A percentile compares a stretch with the other conserved stretches of the same genome.
These are phyloP conservation scores for Chalciporus piperatoides DNA, from an alignment of 1,284 basidiomycete genomes.

Conservation along the genomic window DNA sequence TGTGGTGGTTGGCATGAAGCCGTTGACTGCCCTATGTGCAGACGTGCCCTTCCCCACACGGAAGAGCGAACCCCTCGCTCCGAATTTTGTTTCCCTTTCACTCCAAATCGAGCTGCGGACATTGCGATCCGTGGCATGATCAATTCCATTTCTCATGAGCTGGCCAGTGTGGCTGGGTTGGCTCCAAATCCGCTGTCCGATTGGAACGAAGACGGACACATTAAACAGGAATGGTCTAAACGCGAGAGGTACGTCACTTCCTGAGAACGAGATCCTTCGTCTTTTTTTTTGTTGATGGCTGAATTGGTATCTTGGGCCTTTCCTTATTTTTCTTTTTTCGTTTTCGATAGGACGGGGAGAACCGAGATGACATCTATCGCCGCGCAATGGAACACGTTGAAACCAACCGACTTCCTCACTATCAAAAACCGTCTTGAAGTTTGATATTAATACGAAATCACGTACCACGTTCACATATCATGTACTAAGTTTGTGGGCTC, in stretches of 20 bases:
- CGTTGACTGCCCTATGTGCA: slow-evolving; percentile 65
- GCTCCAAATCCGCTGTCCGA: slow-evolving; percentile 29
- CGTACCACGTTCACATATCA: slow-evolving; percentile 23
- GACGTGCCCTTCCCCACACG: slow-evolving; percentile 47
- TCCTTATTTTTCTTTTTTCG: slow-evolving; percentile 4
- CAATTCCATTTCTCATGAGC: slow-evolving; percentile 36
- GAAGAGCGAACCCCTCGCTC: slow-evolving; percentile 48
- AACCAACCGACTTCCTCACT: slow-evolving; percentile 44
- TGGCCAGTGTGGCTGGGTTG: slow-evolving; percentile 2
- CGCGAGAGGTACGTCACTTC: slow-evolving; percentile 42
- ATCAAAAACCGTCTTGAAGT: slow-evolving; percentile 51
- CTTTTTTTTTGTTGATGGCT: slow-evolving; percentile 3
- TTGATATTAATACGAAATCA: slow-evolving; percentile 30
- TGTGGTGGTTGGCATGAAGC: slow-evolving; percentile 64
- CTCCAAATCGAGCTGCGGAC: slow-evolving; percentile 55
- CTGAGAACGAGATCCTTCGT: background rate
- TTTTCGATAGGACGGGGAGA: slow-evolving; percentile 43
- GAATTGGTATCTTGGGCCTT: slow-evolving; percentile 6
- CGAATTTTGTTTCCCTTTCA: slow-evolving; percentile 53
- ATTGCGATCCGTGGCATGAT: slow-evolving; percentile 47
- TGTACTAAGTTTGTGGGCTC: slow-evolving; percentile 12
- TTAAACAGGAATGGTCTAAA: slow-evolving; percentile 49
- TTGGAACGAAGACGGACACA: slow-evolving; percentile 47
- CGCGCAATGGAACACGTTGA: slow-evolving; percentile 43
- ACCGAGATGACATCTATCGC: slow-evolving; percentile 47